Conservation (phyloP, 2,329 filamentous ascomycete genomes). For the Xylariaceae sp. region DNA sequence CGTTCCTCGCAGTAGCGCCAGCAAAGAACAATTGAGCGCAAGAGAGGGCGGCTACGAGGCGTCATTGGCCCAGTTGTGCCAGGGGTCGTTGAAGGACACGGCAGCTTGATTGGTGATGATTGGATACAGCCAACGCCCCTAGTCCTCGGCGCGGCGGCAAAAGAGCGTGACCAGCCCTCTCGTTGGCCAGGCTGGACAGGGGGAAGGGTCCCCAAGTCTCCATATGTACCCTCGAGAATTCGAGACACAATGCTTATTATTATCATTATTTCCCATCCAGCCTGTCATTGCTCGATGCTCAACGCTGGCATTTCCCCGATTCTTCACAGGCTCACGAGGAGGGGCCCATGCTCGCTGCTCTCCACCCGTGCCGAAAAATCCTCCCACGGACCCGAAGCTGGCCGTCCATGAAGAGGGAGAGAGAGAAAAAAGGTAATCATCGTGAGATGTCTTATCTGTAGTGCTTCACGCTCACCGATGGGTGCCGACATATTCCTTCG, state of each 20-base stretch:
- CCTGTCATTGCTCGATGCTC: too few relatives aligned
- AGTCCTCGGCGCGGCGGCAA: constrained; percentile 29
- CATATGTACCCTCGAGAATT: constrained; percentile 1
- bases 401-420: too few relatives aligned
- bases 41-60: constrained; percentile 32
- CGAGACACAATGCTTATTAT: constrained; percentile 4
- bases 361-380: too few relatives aligned
- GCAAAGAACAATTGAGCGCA: constrained; percentile 24
- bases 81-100: constrained; percentile 9
- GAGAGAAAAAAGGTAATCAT: too few relatives aligned
- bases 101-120: constrained; percentile 13
- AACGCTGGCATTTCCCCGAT: too few relatives aligned
- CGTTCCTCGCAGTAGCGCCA: constrained; percentile 32
- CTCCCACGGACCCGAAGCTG: too few relatives aligned
- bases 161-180: constrained; percentile 23
- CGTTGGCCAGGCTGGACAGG: constrained; percentile 23
- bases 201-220: constrained; percentile 10
- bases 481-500: constrained; percentile 17
- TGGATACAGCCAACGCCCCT: constrained; percentile 23
- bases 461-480: constrained; percentile 21
- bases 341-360: too few relatives aligned
- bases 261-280: too few relatives aligned
- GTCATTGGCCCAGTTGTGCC: constrained; percentile 16
- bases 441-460: constrained; percentile 13
- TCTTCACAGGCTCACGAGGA: too few relatives aligned